Evolutionary conservation across 2,329 filamentous ascomycete genomes (phyloP).

Genomic region (Xylariales sp.): DNA sequence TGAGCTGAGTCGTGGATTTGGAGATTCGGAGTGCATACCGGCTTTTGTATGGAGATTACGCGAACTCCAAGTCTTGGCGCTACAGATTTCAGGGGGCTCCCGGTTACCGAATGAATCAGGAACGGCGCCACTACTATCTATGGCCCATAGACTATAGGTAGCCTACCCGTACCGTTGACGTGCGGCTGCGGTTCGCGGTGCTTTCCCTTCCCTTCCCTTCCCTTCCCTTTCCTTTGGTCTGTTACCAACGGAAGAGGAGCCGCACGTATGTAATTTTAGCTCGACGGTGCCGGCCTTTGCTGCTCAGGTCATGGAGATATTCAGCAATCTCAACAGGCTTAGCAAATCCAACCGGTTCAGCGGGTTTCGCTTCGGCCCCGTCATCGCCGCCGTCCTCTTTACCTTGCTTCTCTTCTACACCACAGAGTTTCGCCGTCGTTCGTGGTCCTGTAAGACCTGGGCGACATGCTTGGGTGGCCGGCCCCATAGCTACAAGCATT

Average conservation of each 20-base stretch:
- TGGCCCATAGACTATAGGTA: neutral
- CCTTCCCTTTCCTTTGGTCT: slow-evolving; percentile 7
- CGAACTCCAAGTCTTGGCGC: slow-evolving; percentile 21
- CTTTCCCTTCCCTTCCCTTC: neutral
- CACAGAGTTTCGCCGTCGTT: slow-evolving; percentile 43
- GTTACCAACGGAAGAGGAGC: slow-evolving; percentile 8
- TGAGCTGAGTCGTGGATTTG: neutral
- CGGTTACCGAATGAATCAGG: slow-evolving; percentile 18
- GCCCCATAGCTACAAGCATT: slow-evolving; percentile 43
- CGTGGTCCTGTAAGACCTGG: slow-evolving; percentile 48
- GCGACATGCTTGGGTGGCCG: slow-evolving; percentile 41
- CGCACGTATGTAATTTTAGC: slow-evolving; percentile 6
- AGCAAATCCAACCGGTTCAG: slow-evolving; percentile 33
- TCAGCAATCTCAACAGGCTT: slow-evolving; percentile 17
- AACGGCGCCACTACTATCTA: slow-evolving; percentile 2
- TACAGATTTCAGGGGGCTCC: slow-evolving; percentile 1
- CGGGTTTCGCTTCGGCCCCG: slow-evolving; percentile 33
- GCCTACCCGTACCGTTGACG: neutral
- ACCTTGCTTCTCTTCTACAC: slow-evolving; percentile 45
- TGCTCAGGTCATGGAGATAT: slow-evolving; percentile 21
- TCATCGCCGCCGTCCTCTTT: slow-evolving; percentile 36
- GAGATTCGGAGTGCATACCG: neutral
- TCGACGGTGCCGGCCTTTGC: slow-evolving; percentile 5
- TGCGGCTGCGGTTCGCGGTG: neutral
- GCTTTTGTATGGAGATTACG: neutral